Conservation (phyloP, 495 filamentous ascomycete genomes). For the Xylaria flabelliformis region DNA sequence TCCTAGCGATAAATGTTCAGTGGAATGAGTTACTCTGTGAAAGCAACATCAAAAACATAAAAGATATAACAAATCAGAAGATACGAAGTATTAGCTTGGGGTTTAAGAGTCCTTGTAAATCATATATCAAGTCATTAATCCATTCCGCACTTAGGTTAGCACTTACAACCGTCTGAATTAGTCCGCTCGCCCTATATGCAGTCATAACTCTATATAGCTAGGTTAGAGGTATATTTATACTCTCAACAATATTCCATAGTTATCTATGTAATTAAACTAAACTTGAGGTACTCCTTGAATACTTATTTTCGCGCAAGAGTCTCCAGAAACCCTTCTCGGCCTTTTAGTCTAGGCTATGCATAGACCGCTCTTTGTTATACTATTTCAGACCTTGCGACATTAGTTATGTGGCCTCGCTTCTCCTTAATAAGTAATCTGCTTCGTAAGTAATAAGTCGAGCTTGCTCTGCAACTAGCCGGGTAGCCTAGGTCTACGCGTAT, state of each 20-base stretch:
- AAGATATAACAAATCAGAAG: neutral
- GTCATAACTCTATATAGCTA: neutral
- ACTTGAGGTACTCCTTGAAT: neutral
- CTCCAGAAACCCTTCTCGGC: neutral
- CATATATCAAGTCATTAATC: neutral
- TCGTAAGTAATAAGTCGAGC: neutral
- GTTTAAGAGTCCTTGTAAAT: neutral
- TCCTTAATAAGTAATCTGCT: no score
- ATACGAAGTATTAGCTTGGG: neutral
- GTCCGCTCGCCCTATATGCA: neutral
- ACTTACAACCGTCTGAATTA: neutral
- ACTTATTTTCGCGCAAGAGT: neutral
- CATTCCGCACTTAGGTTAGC: neutral
- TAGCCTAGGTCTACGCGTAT: neutral
- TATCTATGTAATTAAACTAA: neutral
- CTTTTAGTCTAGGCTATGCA: neutral
- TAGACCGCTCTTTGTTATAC: neutral
- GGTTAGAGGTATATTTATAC: neutral
- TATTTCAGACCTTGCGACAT: neutral
- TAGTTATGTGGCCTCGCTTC: no score
- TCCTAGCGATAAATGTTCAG: neutral
- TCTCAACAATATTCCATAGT: neutral
- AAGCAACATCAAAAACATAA: neutral
- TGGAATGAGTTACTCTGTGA: neutral
- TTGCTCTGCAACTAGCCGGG: neutral